A percentile compares a stretch with the other conserved stretches of the same genome.
phyloP scores from a whole-genome alignment of 805 yeast species.

The Myxozyma mucilagina region DNA sequence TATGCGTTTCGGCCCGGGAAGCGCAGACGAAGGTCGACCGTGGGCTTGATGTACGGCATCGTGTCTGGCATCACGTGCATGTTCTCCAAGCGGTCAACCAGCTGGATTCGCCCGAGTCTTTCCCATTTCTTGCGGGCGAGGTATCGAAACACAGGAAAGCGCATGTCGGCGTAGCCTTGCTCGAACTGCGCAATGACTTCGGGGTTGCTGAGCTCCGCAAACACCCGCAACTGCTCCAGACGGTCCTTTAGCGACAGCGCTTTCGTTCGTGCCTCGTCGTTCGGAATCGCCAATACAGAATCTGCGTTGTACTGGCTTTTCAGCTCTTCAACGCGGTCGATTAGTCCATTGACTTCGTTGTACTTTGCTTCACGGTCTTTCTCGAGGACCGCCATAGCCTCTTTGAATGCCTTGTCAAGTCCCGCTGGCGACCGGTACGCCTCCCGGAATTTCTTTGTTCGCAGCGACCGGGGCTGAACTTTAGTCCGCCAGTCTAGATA shows the following conservation, averaged over 20 bases:
- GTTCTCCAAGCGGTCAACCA: conserved; percentile 91
- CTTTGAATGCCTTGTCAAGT: conserved; percentile 64
- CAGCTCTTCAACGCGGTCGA: conserved; percentile 12
- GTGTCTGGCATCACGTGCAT: conserved; percentile 90
- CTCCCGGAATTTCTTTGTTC: conserved; percentile 3
- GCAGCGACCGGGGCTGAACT: conserved; percentile 16
- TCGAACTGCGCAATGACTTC: conserved; percentile 72
- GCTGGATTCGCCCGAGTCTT: conserved; percentile 63
- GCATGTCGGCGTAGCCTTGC: conserved; percentile 57
- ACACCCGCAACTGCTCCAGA: conserved; percentile 43
- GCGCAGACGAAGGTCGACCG: conserved; percentile 69
- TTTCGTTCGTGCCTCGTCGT: conserved; percentile 1
- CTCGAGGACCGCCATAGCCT: conserved; percentile 59
- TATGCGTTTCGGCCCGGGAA: conserved; percentile 63
- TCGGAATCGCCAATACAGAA: conserved; percentile 1
- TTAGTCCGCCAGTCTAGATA: conserved; percentile 17
- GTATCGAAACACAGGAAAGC: conserved; percentile 77
- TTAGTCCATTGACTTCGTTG: conserved; percentile 2
- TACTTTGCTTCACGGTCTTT: conserved; percentile 36
- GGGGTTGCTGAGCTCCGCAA: conserved; percentile 78
- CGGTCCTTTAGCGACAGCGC: conserved; percentile 4
- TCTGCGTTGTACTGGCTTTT: conserved; percentile 6
- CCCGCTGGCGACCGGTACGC: conserved; percentile 62
- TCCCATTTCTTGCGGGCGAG: conserved; percentile 73
- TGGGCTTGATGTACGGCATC: conserved; percentile 81